These are phyloP conservation scores for Bothriochloa decipiens DNA, from an alignment of 176 grass and related monocot genomes.

Conservation along the genomic window DNA sequence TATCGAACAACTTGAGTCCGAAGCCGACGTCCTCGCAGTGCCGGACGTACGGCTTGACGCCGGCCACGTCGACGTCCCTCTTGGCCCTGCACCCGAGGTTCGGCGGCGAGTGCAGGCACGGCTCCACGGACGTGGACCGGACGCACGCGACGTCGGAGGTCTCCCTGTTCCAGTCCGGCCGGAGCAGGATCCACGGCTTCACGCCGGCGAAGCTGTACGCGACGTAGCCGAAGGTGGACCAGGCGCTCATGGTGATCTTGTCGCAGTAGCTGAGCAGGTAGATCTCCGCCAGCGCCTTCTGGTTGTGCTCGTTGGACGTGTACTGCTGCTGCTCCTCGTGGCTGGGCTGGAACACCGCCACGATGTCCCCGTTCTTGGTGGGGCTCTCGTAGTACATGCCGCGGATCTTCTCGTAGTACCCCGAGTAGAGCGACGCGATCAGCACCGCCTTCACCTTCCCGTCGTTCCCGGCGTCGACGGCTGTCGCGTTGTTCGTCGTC, in stretches of 20 bases:
- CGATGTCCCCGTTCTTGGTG: slow-evolving; percentile 61
- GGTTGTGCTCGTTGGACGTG: slow-evolving; percentile 81
- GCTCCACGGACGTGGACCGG: slow-evolving; percentile 72
- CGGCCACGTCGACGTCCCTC: slow-evolving; percentile 63
- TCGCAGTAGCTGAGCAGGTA: slow-evolving; percentile 89
- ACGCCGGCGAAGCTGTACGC: slow-evolving; percentile 80
- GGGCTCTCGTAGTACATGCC: slow-evolving; percentile 84
- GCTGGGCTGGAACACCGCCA: slow-evolving; percentile 87
- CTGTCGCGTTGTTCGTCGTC: slow-evolving; percentile 26
- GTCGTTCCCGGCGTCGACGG: slow-evolving; percentile 31
- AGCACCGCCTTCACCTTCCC: slow-evolving; percentile 71
- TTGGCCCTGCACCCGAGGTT: slow-evolving; percentile 60
- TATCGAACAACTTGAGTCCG: slow-evolving; percentile 78
- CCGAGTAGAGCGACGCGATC: slow-evolving; percentile 73
- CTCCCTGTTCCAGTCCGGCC: slow-evolving; percentile 67
- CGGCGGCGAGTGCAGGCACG: slow-evolving; percentile 91
- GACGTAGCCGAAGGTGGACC: slow-evolving; percentile 94
- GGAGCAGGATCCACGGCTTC: slow-evolving; percentile 84
- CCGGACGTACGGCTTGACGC: slow-evolving; percentile 62
- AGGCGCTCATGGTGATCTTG: slow-evolving; percentile 75
- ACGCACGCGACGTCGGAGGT: slow-evolving; percentile 61
- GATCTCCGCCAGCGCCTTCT: slow-evolving; percentile 87
- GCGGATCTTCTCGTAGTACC: slow-evolving; percentile 84
- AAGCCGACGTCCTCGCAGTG: slow-evolving; percentile 86
- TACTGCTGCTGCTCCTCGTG: slow-evolving; percentile 92